phyloP scores from a whole-genome alignment of 352 stramenopile genomes.

The Phytophthora tentaculata region DNA sequence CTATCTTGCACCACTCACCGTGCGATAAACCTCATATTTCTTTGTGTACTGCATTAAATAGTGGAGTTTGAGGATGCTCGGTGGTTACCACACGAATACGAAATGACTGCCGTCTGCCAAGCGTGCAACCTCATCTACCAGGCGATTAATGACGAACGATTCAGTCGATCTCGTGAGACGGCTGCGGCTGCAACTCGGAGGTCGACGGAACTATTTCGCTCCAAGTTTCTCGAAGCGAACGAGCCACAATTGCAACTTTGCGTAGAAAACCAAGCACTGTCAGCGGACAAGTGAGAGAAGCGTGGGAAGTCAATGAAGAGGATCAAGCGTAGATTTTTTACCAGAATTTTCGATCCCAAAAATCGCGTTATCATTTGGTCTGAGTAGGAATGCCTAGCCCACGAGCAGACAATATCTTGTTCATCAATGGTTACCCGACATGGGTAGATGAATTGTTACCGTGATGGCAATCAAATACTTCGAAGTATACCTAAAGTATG shows the following conservation, averaged over 20 bases:
- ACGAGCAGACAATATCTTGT: too few relatives aligned
- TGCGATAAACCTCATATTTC: slow-evolving; percentile 7
- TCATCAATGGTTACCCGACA: too few relatives aligned
- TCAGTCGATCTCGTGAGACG: slow-evolving; percentile 47
- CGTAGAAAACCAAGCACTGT: slow-evolving; percentile 1
- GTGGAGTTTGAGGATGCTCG: slow-evolving; percentile 59
- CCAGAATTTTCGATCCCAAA: background rate
- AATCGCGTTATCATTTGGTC: background rate
- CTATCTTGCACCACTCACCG: background rate
- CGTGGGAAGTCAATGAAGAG: slow-evolving; percentile 25
- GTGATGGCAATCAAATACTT: too few relatives aligned
- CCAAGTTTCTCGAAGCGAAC: slow-evolving; percentile 40
- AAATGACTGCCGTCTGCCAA: slow-evolving; percentile 52
- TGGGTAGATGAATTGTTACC: too few relatives aligned
- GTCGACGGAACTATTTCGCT: slow-evolving; percentile 37
- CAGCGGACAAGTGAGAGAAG: slow-evolving; percentile 13
- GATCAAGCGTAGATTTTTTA: slow-evolving; percentile 2
- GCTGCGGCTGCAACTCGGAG: slow-evolving; percentile 35
- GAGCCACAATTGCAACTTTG: slow-evolving; percentile 17
- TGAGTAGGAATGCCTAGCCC: too few relatives aligned
- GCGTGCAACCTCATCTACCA: slow-evolving; percentile 63
- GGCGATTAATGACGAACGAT: slow-evolving; percentile 51
- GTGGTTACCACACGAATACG: slow-evolving; percentile 52
- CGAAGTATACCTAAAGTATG: too few relatives aligned
- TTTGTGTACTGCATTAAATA: slow-evolving; percentile 17